Percentiles rank a stretch among this genome's conserved stretches.
Conservation (phyloP, 2,329 filamentous ascomycete species). For the Metarhizium sp. region DNA sequence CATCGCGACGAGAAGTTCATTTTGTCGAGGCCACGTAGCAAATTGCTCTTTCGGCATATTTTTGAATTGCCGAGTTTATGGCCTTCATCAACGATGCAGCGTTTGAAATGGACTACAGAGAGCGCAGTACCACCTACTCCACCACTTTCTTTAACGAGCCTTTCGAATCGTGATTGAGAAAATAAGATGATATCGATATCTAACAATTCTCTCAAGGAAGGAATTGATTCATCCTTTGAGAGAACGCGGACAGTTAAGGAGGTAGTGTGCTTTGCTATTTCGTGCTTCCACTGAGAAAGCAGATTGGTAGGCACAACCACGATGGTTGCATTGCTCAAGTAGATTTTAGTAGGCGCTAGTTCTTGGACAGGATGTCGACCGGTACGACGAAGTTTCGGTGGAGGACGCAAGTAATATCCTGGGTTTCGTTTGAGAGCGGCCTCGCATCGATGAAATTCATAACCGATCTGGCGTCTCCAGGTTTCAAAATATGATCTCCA, state of each 20-base stretch:
- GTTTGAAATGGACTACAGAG: slow-evolving; percentile 68
- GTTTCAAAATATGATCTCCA: slow-evolving; percentile 59
- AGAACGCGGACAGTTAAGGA: slow-evolving; percentile 58
- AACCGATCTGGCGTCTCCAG: slow-evolving; percentile 31
- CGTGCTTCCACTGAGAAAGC: slow-evolving; percentile 71
- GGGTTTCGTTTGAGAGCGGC: slow-evolving; percentile 47
- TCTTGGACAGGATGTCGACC: slow-evolving; percentile 9
- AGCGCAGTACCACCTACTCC: slow-evolving; percentile 46
- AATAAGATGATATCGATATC: slow-evolving; percentile 71
- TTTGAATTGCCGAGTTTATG: slow-evolving; percentile 68
- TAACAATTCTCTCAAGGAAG: slow-evolving; percentile 47
- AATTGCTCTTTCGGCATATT: slow-evolving; percentile 42
- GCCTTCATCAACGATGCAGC: slow-evolving; percentile 87
- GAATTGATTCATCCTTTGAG: slow-evolving; percentile 44
- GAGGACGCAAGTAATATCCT: slow-evolving; percentile 48
- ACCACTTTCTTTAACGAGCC: slow-evolving; percentile 29
- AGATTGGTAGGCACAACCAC: slow-evolving; percentile 78
- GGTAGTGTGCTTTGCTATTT: slow-evolving; percentile 69
- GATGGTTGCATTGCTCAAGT: slow-evolving; percentile 60
- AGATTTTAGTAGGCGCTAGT: slow-evolving; percentile 39
- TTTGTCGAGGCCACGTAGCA: slow-evolving; percentile 40
- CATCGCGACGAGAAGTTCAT: slow-evolving; percentile 65
- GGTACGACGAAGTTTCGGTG: slow-evolving; percentile 25
- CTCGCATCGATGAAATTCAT: slow-evolving; percentile 45
- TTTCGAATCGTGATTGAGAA: slow-evolving; percentile 63